Evolutionary conservation across 176 grass and related monocot genomes (phyloP).

Genomic region (Lolium rigidum): DNA sequence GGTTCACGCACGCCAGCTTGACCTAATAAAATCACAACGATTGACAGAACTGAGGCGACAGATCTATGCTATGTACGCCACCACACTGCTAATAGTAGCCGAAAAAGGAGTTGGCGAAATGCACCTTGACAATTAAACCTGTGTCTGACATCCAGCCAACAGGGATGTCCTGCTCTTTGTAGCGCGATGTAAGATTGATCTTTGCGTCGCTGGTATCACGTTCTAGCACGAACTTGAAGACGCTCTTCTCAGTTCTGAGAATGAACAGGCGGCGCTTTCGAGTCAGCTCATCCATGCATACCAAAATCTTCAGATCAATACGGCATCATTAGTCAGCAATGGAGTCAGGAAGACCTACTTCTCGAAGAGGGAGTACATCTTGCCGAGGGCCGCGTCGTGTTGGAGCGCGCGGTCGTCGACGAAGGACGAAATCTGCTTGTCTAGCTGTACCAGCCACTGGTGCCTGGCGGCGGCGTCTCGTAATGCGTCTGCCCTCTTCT

Average conservation of each 20-base stretch:
- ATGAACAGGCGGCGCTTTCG: background rate
- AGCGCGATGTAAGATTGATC: slow-evolving; percentile 61
- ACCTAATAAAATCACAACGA: slow-evolving; percentile 47
- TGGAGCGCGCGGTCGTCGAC: slow-evolving; percentile 58
- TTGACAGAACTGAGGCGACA: background rate
- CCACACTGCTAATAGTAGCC: background rate
- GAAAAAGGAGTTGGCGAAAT: background rate
- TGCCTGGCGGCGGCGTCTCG: slow-evolving; percentile 62
- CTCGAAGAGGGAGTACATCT: slow-evolving; percentile 75
- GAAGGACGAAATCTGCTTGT: slow-evolving; percentile 63
- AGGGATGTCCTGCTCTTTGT: slow-evolving; percentile 71
- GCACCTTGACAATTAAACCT: slow-evolving; percentile 67
- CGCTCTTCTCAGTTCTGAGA: slow-evolving; percentile 68
- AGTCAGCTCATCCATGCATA: background rate
- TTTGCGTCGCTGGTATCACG: slow-evolving; percentile 36
- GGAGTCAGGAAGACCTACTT: slow-evolving; percentile 40
- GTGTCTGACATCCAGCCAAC: slow-evolving; percentile 60
- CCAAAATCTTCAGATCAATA: background rate
- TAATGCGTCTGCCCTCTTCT: slow-evolving; percentile 57
- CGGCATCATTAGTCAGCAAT: too few species aligned
- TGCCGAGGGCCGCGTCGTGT: slow-evolving; percentile 63
- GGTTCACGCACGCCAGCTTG: slow-evolving; percentile 73
- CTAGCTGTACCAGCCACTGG: slow-evolving; percentile 61
- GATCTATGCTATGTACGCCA: background rate
- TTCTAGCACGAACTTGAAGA: slow-evolving; percentile 41